Base-by-base conservation (phyloP, 2,329 filamentous ascomycete species). In the Xylaria sp. region DNA sequence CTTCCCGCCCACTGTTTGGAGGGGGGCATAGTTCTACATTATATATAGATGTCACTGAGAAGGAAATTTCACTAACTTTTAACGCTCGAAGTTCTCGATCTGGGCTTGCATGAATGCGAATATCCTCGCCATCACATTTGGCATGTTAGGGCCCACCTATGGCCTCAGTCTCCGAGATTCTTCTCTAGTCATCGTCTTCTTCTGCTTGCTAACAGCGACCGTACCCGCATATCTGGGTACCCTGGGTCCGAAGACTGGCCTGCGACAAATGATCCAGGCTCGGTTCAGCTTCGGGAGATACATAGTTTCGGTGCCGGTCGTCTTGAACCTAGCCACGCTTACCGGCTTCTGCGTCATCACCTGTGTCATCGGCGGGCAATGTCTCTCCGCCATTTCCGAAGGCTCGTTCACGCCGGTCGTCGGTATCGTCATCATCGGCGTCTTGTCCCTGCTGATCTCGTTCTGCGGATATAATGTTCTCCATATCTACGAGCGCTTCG, bases 181-280 rank as follows among this genome's bases (percentile, higher is more conserved):
- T 17, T 77, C 86, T 1, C 79, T 90, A 13, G 79, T 90, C 36
- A 90, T 90, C 53, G 74, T 90, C 51, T 90, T 90, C 79, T 90
- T 90, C 76, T 84, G 82, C 11, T 75, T 90, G 20, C 70, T 89
- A 29, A 85, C 84, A 0, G 84, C 84, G 0, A 66, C 83, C 6
- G 79, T 85, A 0, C 85, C 87, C 0, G 87, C 86, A 1, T 89
- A 85, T 71, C 78, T 90, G 29, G 83, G 83, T 36, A 88, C 85
- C 0, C 76, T 88, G 60, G 87, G 87, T 0, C 86, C 87, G 5
- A 85, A 85, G 75, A 89, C 87, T 9, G 88, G 88, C 47, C 85
- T 90, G 83, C 82, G 89, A n/a, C 88, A 90, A 76, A 88, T 90
- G 83, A 84, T 90, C 5, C 87, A 89, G 71, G 87, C 88, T 2